These are phyloP conservation scores for Austroboletus niveus DNA, from an alignment of 1,284 basidiomycete genomes.

Conservation along the genomic window DNA sequence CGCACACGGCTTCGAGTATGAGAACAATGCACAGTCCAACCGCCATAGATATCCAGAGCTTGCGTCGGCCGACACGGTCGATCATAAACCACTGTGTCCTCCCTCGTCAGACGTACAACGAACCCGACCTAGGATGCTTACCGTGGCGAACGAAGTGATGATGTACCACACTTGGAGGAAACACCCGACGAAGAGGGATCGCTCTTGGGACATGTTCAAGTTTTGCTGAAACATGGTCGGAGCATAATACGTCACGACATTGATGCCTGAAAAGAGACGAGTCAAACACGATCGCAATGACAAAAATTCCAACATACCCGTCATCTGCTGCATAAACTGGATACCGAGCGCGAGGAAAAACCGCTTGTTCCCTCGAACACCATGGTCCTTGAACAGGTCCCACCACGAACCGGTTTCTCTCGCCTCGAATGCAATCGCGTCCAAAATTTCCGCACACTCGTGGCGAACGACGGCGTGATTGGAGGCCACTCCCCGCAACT, in stretches of 20 bases:
- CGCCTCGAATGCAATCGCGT: conserved; percentile 10
- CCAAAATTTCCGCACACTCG: conserved; percentile 11
- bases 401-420: conserved; percentile 12
- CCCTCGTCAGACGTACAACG: not conserved
- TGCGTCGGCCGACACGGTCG: conserved; percentile 16
- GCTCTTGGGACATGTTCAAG: conserved; percentile 13
- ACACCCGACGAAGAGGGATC: conserved; percentile 13
- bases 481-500: conserved; percentile 6
- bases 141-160: conserved; percentile 12
- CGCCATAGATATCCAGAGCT: conserved; percentile 19
- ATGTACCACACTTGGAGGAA: conserved; percentile 18
- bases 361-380: conserved; percentile 10
- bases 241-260: conserved; percentile 16
- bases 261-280: conserved; percentile 7
- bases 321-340: conserved; percentile 18
- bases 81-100: conserved; percentile 12
- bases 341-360: conserved; percentile 16
- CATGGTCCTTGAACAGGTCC: conserved; percentile 15
- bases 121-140: not conserved
- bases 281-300: not conserved
- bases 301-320: conserved; percentile 2
- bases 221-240: conserved; percentile 14
- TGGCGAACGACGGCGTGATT: conserved; percentile 8
- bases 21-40: conserved; percentile 13
- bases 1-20: conserved; percentile 11